Conservation (phyloP, 176 grass and related monocot genomes). For the Avena eriantha region DNA sequence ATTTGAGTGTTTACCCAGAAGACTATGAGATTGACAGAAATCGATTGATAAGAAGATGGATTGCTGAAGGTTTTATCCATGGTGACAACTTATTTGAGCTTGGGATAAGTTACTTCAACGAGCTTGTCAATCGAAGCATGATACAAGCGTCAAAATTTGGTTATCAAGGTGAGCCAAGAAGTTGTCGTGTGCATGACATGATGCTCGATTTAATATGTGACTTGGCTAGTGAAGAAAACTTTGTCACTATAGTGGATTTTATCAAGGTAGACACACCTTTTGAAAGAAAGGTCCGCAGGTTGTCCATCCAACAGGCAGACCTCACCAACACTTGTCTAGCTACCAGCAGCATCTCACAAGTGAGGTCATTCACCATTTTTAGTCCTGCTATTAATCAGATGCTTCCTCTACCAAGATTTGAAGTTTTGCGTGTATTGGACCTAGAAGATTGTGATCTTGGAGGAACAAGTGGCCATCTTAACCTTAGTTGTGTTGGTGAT, state of each 20-base stretch:
- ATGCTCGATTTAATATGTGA: too few species aligned
- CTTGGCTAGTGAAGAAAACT: too few species aligned
- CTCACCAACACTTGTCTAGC: too few species aligned
- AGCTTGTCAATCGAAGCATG: not conserved
- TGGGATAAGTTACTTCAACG: not conserved
- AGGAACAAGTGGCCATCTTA: not conserved
- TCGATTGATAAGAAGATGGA: not conserved
- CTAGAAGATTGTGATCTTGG: not conserved
- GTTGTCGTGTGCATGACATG: not conserved
- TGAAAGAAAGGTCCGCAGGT: too few species aligned
- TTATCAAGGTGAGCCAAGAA: fast-evolving
- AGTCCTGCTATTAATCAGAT: not conserved
- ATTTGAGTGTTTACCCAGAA: too few species aligned
- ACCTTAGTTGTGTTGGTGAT: not conserved
- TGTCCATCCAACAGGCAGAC: too few species aligned
- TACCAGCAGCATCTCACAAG: too few species aligned
- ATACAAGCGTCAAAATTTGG: not conserved
- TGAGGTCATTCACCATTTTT: not conserved
- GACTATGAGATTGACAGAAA: too few species aligned
- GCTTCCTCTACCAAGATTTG: not conserved
- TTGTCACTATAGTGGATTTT: too few species aligned
- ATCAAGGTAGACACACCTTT: too few species aligned
- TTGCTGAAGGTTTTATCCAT: not conserved
- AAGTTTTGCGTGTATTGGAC: not conserved
- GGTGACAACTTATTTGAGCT: not conserved